Percentiles rank a stretch among this genome's conserved stretches.
phyloP scores from a whole-genome alignment of 257 asterid genomes.

The Orobanche coerulescens region DNA sequence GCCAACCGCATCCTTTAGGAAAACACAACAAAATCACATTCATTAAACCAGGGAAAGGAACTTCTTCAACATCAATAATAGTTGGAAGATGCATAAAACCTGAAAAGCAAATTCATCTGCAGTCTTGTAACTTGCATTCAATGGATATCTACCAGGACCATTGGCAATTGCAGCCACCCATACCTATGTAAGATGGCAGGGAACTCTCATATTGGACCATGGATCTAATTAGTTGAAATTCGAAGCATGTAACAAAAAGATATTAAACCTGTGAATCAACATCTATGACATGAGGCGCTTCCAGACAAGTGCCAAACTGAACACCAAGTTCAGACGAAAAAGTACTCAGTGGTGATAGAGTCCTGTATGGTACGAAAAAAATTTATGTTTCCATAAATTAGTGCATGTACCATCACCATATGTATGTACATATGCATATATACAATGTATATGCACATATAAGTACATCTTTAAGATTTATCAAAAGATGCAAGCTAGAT shows the following conservation, averaged over 20 bases:
- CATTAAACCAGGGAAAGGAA: conserved; percentile 15
- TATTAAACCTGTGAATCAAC: conserved; percentile 68
- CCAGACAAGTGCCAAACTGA: conserved; percentile 81
- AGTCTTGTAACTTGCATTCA: conserved; percentile 88
- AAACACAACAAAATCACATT: conserved; percentile 23
- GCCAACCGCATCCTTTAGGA: conserved; percentile 74
- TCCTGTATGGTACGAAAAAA: conserved; percentile 41
- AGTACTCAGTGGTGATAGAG: conserved; percentile 78
- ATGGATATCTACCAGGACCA: conserved; percentile 80
- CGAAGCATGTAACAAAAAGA: conserved; percentile 8
- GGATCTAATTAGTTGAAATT: conserved; percentile 17
- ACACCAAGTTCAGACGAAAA: conserved; percentile 96
- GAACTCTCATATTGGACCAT: conserved; percentile 21
- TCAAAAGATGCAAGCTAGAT: conserved; percentile 14
- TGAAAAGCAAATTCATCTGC: conserved; percentile 80
- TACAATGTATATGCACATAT: not conserved
- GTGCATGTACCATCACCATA: not conserved
- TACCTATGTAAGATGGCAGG: conserved; percentile 42
- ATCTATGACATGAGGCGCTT: conserved; percentile 95
- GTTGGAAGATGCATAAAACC: conserved; percentile 38
- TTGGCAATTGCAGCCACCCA: conserved; percentile 83
- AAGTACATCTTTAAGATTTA: not conserved
- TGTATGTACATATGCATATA: not conserved
- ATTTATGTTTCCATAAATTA: not conserved
- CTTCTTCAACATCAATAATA: conserved; percentile 4